Base-by-base conservation (phyloP, 352 stramenopile genomes). In the Thalassiosira sp. region DNA sequence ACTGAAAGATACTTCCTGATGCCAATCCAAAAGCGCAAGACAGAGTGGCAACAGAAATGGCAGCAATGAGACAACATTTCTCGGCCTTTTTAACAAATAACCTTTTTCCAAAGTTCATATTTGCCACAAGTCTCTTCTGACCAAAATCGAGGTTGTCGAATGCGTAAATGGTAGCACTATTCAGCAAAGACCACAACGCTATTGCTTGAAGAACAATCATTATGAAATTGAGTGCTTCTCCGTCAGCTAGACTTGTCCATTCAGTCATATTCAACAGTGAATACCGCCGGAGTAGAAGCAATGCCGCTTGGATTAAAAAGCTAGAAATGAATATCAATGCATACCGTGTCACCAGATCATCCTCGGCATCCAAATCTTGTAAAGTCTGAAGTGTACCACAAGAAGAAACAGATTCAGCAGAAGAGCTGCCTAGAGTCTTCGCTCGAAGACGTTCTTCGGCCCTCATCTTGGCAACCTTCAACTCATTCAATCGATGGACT, bases 121-220 rank as follows among this genome's bases (percentile, higher is more conserved):
- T 76, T 35, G 63, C 63, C 15, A 73, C 49, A n/a, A 81, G 54
- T 53, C 59, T 53, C 22, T 69, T 71, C 31, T 81, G 73, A 2
- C 73, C 73, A 64, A 76, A 81, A 54, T 81, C 73, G 5, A 81
- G 62, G 6, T 24, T 54, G 22, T 81, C 73, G 51, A 81, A 81
- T 56, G 73, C 65, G 64, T 69, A 71, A 7, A 74, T 45, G 6
- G 72, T 22, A 16, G 54, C n/a, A 20, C 43, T 49, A 18, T 63
- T 65, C 0, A 81, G 16, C n/a, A 63, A 31, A 2, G 56, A n/a
- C 43, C 65, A 60, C 10, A 81, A 31, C n/a, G 31, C 27, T 27
- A 48, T 42, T 57, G 73, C 49, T 15, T 81, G 73, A 35, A 76
- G 37, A 13, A 20, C 16, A 18, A 81, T 66, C n/a, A 65, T 62